Evolutionary conservation across 768 basidiomycete genomes (phyloP), one percentile per base, ranked within the genome.

Genomic region (Lactarius indigo): DNA sequence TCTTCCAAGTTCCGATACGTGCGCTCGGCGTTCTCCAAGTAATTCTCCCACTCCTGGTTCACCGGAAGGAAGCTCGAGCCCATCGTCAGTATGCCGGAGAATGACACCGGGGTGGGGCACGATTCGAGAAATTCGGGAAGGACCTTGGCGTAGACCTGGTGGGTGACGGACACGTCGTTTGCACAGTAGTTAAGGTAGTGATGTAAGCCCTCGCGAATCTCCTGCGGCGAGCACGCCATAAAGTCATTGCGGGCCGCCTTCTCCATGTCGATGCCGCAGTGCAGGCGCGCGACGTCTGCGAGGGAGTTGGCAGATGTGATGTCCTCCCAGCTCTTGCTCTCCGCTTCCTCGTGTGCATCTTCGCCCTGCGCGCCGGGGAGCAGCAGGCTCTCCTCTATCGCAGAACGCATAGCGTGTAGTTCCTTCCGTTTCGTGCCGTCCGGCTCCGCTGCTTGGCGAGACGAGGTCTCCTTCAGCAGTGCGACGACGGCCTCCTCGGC

Each of bases 91-190:
- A 95, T 83, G 6, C 96, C 96, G 0, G 94, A 89, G 74, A 98
- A 98, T 1, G 92, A 91, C 2, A 92, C 95, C 0, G 96, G 97
- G 74, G 90, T 91, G 0, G 96, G 94, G 76, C 96, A 99, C 6
- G 86, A 86, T 33, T 80, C 74, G 52, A 94, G 81, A 74, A 96
- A 99, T 0, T 86, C 81, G 0, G 96, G 95, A 8, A 97, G 83
- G 33, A 90, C 88, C 63, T 84, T 82, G 17, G 81, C 72, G 74
- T 86, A 97, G 8, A 98, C 92, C 6, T 83, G 80, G 72, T 96
- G 91, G 0, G 96, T 99, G 58, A 90, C 86, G 33, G 80, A 76
- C 39, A 97, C 96, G 76, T 98, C 97, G 12, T 78, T 81, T 2
- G 90, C 88, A 72, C 96, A 98, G 75, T 98, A 99, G 37, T 79